A percentile compares a stretch with the other conserved stretches of the same genome.
Evolutionary conservation across 225 moss, liverwort and hornwort genomes (phyloP).

Genomic region (Asterella californica): DNA sequence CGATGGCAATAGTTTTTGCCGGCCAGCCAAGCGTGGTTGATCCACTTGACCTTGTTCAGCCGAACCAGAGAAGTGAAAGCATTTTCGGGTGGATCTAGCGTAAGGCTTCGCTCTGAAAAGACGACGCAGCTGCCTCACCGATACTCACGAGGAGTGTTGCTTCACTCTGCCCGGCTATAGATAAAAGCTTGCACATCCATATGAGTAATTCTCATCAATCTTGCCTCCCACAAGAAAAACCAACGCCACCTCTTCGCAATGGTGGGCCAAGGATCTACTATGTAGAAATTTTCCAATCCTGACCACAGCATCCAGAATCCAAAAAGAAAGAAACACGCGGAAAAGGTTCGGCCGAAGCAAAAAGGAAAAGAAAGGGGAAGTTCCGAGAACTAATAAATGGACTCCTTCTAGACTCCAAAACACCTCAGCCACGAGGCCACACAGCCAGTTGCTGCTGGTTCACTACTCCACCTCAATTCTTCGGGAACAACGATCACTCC

Average conservation of each 20-base stretch:
- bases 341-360: neutral
- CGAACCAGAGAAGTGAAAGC: neutral
- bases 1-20: neutral
- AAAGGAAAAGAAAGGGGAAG: neutral
- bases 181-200: neutral
- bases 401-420: conserved; percentile 10
- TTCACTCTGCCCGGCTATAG: conserved; percentile 6
- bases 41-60: neutral
- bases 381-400: conserved; percentile 4
- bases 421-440: neutral
- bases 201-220: conserved; percentile 6
- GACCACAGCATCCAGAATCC: neutral
- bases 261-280: conserved; percentile 16
- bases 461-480: conserved; percentile 3
- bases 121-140: conserved; percentile 15
- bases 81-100: neutral
- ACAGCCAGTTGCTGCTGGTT: neutral
- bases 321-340: neutral
- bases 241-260: neutral
- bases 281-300: conserved; percentile 7
- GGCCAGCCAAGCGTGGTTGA: conserved; percentile 1
- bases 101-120: conserved; percentile 7
- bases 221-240: neutral
- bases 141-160: conserved; percentile 1
- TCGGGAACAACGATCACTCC: neutral